A percentile compares a stretch with the other conserved stretches of the same genome.
Evolutionary conservation across 345 rosid species (phyloP).

Genomic region (Populus nigra): DNA sequence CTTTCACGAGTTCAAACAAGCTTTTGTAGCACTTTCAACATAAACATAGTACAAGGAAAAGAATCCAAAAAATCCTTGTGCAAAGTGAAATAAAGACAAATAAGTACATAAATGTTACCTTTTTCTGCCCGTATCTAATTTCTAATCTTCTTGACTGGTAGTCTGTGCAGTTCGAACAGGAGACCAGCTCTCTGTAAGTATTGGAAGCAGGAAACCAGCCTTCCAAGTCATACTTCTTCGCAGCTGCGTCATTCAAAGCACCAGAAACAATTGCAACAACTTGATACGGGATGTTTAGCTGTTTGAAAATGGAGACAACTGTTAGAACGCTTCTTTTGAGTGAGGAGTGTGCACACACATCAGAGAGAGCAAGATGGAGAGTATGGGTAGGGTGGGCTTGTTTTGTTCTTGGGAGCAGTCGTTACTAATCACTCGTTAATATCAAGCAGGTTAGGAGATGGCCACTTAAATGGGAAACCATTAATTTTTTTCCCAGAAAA

Average conservation of each 20-base stretch:
- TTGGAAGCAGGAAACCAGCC: conserved; percentile 94
- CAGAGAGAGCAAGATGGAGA: not conserved
- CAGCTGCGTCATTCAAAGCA: conserved; percentile 90
- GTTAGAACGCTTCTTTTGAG: not conserved
- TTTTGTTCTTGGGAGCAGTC: too few species aligned
- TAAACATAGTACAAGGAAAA: not conserved
- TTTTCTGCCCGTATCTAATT: conserved; percentile 89
- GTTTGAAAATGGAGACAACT: conserved; percentile 19
- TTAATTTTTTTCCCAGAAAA: not conserved
- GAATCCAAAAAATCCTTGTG: not conserved
- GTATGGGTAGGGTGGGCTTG: not conserved
- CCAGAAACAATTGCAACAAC: conserved; percentile 87
- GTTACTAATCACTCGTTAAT: too few species aligned
- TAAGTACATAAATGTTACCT: conserved; percentile 41
- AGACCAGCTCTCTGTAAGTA: conserved; percentile 87
- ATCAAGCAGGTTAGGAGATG: not conserved
- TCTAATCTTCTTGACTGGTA: conserved; percentile 85
- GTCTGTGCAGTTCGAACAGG: conserved; percentile 90
- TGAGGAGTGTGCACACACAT: not conserved
- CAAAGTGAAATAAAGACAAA: not conserved
- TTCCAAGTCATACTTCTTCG: conserved; percentile 92
- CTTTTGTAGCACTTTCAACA: not conserved
- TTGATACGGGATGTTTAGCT: conserved; percentile 82
- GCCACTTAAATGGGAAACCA: not conserved
- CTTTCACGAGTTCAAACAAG: not conserved